Base-by-base conservation (phyloP, 2,329 filamentous ascomycete genomes). In the Huntiella moniliformis region DNA sequence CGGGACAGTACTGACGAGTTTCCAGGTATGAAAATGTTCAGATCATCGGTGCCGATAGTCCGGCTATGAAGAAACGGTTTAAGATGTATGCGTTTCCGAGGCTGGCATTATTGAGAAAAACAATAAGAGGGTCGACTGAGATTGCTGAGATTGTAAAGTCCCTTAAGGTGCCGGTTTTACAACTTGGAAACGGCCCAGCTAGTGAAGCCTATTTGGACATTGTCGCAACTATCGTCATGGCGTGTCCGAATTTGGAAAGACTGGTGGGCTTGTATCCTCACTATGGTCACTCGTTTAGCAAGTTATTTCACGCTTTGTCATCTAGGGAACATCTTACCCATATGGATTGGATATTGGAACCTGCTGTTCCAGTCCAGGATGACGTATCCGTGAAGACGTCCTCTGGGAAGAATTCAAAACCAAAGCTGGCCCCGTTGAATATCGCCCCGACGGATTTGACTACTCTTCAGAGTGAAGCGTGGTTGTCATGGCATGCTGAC, bases 191-290 rank as follows among this genome's bases (percentile, higher is more conserved):
- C 10, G 22, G 22, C 22, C 22, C 22, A 28, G 58, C 61, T 22
- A 58, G 60, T 10, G 66, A 68, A 33, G 63, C 68, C 39, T 78
- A 79, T 53, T 65, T 74, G 49, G 67, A 75, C 52, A 56, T 73
- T 3, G 63, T 77, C 1, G 73, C 74, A 0, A 69, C 74, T 4
- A 58, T 79, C 17, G 63, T 79, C 48, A 76, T 77, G 73, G 68
- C 72, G 0, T 79, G 74, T 47, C 75, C 75, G 2, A 78, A 79
- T 51, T 61, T 80, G 8, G 74, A 79, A 58, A 63, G 66, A 42
- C 59, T 79, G 5, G 59, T 66, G 8, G 74, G 74, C 0, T 68
- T 71, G 35, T 64, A 71, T 46, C 64, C 67, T 2, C 57, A 59
- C 3, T 76, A 77, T 54, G 63, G 70, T 46, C 70, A 76, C 56